Base-by-base conservation (phyloP, 768 basidiomycete species). In the Cystobasidium tubakii region DNA sequence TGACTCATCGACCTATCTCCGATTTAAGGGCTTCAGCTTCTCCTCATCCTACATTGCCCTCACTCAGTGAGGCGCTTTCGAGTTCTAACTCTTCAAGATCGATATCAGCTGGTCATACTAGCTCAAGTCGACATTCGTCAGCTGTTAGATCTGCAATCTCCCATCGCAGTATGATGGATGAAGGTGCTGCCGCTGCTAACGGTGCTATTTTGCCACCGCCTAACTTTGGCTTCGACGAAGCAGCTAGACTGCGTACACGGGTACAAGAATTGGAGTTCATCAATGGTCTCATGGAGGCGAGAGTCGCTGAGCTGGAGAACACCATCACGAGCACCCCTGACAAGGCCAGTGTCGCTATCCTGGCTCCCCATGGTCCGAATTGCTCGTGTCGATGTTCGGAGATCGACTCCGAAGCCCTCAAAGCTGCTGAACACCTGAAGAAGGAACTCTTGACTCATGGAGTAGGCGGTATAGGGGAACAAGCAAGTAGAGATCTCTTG, bases 211-310 rank as follows among this genome's bases (percentile, higher is more conserved):
- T 69, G 10, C 66, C 66, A 60, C 66, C 46, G 27, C 66, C 66
- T 6, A 69, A 69, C 46, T 25, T 27, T 54, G 66, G 66, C 2
- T 69, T 27, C 36, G 66, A 69, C 13, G 73, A 74, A 27, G 66
- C 66, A 31, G 62, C 46, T 10, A 15, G 34, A 9, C 62, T 74
- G 1, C 44, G 66, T 29, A 74, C 62, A 17, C 64, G 73, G 1
- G 44, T 74, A 1, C 71, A 73, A 25, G 73, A 74, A 29, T 54
- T 74, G 19, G 73, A 74, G 34, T 64, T 74, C 29, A 74, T 74
- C 70, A 74, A 74, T 57, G 53, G 71, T 42, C 31, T 74, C 1
- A 53, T 74, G 44, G 65, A 42, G 27, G 39, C 31, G 13, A 44
- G 73, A n/a, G 73, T 74, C 46, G 64, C 50, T 19, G 66, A 74